phyloP scores from a whole-genome alignment of 371 early-diverging fungal genomes.

The Gilbertella persicaria region DNA sequence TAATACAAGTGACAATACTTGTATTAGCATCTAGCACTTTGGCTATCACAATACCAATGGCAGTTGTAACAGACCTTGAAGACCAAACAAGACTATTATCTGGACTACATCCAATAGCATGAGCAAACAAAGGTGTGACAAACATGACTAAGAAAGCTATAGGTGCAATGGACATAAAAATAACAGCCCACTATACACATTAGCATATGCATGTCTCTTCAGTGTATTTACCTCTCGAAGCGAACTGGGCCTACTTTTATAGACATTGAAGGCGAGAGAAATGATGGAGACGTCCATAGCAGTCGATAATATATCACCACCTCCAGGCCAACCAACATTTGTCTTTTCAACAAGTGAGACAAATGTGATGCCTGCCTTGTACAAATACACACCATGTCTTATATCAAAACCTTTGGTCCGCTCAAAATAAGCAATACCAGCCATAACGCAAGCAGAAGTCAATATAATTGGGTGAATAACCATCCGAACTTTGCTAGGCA shows the following conservation, averaged over 20 bases:
- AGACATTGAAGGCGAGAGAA: slow-evolving; percentile 33
- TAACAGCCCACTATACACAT: slow-evolving; percentile 20
- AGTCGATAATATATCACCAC: slow-evolving; percentile 30
- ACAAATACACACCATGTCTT: slow-evolving; percentile 12
- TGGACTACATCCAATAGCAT: slow-evolving; percentile 26
- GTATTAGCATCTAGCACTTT: slow-evolving; percentile 27
- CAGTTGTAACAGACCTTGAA: slow-evolving; percentile 33
- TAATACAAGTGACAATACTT: slow-evolving; percentile 31
- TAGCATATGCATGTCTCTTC: too few species aligned
- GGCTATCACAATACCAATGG: slow-evolving; percentile 39
- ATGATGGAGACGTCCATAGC: slow-evolving; percentile 35
- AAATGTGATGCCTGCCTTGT: slow-evolving; percentile 19
- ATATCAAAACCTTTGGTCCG: slow-evolving; percentile 26
- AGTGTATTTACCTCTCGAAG: slow-evolving; percentile 23
- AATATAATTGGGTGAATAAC: slow-evolving; percentile 32
- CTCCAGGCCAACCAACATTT: slow-evolving; percentile 35
- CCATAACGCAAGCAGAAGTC: slow-evolving; percentile 20
- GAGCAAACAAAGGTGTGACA: slow-evolving; percentile 36
- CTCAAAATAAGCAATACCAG: slow-evolving; percentile 30
- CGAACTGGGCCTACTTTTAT: slow-evolving; percentile 20
- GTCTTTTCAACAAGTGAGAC: slow-evolving; percentile 20
- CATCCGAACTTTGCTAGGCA: slow-evolving; percentile 15
- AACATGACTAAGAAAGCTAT: slow-evolving; percentile 32
- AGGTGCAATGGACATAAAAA: slow-evolving; percentile 17
- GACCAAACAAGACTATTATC: slow-evolving; percentile 26